Conservation (phyloP, 257 asterid species). For the Fraxinus anomala region DNA sequence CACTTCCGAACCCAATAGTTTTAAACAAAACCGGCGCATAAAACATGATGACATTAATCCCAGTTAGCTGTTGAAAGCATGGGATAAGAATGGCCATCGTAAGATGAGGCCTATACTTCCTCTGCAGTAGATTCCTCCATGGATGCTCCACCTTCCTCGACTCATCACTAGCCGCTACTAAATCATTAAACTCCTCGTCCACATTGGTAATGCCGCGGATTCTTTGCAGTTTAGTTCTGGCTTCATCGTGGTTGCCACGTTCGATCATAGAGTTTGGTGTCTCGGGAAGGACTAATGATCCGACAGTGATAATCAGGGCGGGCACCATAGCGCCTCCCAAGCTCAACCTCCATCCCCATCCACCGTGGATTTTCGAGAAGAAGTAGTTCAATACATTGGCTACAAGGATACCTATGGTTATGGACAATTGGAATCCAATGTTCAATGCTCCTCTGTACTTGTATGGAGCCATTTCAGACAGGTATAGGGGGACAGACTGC, state of each 20-base stretch:
- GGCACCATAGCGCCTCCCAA: conserved; percentile 90
- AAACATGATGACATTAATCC: conserved; percentile 77
- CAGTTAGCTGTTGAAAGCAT: conserved; percentile 75
- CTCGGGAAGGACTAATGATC: conserved; percentile 78
- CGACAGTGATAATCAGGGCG: conserved; percentile 64
- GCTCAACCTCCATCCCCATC: conserved; percentile 81
- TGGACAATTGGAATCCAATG: conserved; percentile 51
- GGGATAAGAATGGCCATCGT: conserved; percentile 75
- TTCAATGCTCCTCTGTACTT: conserved; percentile 55
- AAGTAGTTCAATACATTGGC: conserved; percentile 52
- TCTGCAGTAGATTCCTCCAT: conserved; percentile 63
- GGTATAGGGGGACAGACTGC: conserved; percentile 58
- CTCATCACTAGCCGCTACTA: conserved; percentile 71
- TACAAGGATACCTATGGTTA: conserved; percentile 44
- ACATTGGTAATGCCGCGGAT: conserved; percentile 61
- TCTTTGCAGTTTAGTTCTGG: conserved; percentile 43
- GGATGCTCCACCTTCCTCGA: conserved; percentile 65
- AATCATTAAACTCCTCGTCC: conserved; percentile 70
- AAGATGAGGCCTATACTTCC: conserved; percentile 75
- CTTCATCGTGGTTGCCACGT: conserved; percentile 57
- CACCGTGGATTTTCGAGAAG: conserved; percentile 37
- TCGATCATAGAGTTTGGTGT: conserved; percentile 85
- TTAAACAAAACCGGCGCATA: conserved; percentile 81
- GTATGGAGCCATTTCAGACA: conserved; percentile 65
- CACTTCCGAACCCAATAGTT: conserved; percentile 63